Base-by-base conservation (phyloP, 108 stramenopile species). In the Discostella stelligeroides region DNA sequence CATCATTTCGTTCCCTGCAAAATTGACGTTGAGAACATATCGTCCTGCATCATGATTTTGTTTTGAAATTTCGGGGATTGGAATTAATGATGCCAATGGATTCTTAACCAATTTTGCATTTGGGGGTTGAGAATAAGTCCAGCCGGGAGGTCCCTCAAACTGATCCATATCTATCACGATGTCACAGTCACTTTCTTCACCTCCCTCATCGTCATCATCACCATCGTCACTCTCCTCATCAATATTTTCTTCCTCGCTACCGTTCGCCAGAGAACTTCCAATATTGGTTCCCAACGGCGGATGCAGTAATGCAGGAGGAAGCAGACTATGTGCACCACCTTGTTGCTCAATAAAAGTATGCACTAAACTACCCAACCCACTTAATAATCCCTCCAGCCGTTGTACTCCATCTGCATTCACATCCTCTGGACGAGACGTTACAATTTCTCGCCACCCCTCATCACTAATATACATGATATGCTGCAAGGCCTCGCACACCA, bases 1-100 rank as follows among this genome's bases (percentile, higher is more conserved):
- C 58, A 82, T 85, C 74, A 82, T 80, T 38, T 92, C 94, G 54
- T 88, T 90, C 5, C 95, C 92, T 17, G 92, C 95, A 70, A 73
- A 95, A 75, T 90, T 93, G 30, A 89, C 76, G 63, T 95, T 95
- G 21, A 95, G 79, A 0, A 95, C 66, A 75, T 80, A 93, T 20
- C 75, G 34, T 40, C 53, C 53, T 28, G 63, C 15, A 2, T 63
- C 14, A 2, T 45, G 70, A 4, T 62, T 8, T 5, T 48, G 75
- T 38, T 24, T 23, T n/a, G 62, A 54, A 30, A 86, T 75, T 0
- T 86, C 85, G 0, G 82, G 27, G 81, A 87, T 77, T 23, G 50
- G 40, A n/a, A 83, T 73, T 2, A 93, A 59, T 7, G 76, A 63
- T 37, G 85, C 82, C 12, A 90, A 60, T 20, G 92, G 90, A 74